phyloP scores from a whole-genome alignment of 2,329 filamentous ascomycete genomes.

The Mariannaea elegans region DNA sequence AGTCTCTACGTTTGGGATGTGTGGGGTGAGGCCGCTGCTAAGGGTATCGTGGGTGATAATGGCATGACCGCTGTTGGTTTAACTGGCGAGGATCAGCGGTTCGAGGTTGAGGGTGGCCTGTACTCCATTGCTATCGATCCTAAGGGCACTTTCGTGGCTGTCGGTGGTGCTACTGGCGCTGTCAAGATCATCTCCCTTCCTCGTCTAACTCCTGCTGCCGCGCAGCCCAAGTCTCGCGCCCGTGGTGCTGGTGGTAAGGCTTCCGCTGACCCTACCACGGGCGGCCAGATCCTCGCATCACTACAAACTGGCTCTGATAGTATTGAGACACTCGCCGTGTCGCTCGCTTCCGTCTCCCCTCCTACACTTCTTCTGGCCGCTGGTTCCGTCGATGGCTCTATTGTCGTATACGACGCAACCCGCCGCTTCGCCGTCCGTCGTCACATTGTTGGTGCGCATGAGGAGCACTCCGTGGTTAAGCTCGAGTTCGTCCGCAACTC shows the following conservation, averaged over 20 bases:
- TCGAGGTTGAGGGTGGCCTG: constrained; percentile 89
- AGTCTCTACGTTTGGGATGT: constrained; percentile 94
- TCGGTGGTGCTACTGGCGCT: constrained; percentile 86
- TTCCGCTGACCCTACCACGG: constrained; percentile 49
- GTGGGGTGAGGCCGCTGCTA: constrained; percentile 78
- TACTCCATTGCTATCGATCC: constrained; percentile 89
- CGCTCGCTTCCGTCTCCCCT: constrained; percentile 47
- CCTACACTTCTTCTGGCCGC: constrained; percentile 68
- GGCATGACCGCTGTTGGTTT: constrained; percentile 77
- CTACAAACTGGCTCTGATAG: constrained; percentile 79
- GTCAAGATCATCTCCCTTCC: constrained; percentile 89
- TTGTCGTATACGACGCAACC: constrained; percentile 86
- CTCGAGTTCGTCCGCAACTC: constrained; percentile 79
- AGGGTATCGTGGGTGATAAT: constrained; percentile 59
- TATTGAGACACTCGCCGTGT: constrained; percentile 80
- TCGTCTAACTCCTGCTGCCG: constrained; percentile 54
- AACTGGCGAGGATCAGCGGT: constrained; percentile 85
- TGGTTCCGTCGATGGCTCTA: constrained; percentile 77
- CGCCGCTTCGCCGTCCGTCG: constrained; percentile 88
- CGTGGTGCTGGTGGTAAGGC: constrained; percentile 44
- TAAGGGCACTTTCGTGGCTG: constrained; percentile 79
- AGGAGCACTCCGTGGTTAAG: constrained; percentile 90
- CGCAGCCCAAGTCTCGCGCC: constrained; percentile 36
- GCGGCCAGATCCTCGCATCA: constrained; percentile 77
- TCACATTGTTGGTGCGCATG: constrained; percentile 83